Conservation (phyloP, 768 basidiomycete species). For the Leucogyrophana mollusca region DNA sequence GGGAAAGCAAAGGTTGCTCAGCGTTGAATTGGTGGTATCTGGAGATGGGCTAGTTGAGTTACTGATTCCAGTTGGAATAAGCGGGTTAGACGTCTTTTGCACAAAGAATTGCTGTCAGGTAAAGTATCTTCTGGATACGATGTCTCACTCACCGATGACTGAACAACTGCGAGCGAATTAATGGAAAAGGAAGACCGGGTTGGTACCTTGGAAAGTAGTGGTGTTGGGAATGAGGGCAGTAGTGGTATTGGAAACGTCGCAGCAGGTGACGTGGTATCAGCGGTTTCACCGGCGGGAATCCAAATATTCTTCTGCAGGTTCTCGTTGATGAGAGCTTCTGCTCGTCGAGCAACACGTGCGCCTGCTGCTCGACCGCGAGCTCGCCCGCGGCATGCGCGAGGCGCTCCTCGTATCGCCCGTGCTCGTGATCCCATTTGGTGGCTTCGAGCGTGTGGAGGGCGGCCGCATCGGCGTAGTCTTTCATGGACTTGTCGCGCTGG, state of each 20-base stretch:
- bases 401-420: constrained; percentile 69
- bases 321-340: constrained; percentile 97
- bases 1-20: no score
- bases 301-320: constrained; percentile 51
- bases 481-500: constrained; percentile 71
- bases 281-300: constrained; percentile 4
- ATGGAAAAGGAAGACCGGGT: constrained; percentile 83
- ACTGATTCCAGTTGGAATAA: no score
- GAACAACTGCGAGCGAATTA: no score
- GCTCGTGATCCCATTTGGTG: constrained; percentile 65
- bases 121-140: no score
- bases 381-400: constrained; percentile 71
- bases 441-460: constrained; percentile 64
- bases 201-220: constrained; percentile 51
- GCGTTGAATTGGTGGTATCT: no score
- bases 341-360: constrained; percentile 75
- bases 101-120: no score
- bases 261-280: constrained; percentile 22
- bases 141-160: no score
- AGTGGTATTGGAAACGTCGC: constrained; percentile 29
- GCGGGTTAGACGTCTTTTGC: no score
- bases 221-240: constrained; percentile 47
- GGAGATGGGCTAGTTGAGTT: no score
- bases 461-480: constrained; percentile 57
- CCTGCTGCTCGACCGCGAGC: constrained; percentile 64